A percentile compares a stretch with the other conserved stretches of the same genome.
Conservation (phyloP, 441 rosid species). For the Croton laevigatus region DNA sequence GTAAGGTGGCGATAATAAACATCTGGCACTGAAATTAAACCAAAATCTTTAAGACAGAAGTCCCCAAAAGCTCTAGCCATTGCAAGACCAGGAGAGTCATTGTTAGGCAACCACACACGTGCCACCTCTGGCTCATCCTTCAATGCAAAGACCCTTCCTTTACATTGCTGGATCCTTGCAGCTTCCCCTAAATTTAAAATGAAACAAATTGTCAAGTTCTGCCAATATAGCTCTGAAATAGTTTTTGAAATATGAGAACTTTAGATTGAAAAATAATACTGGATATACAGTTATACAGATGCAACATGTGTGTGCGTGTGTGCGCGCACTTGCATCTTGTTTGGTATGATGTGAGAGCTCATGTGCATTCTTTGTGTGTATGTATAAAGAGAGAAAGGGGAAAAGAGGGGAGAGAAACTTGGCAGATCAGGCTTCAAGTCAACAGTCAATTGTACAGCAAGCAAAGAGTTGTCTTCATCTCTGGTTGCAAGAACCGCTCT, state of each 20-base stretch:
- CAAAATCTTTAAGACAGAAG: slow-evolving; percentile 90
- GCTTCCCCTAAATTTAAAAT: slow-evolving; percentile 61
- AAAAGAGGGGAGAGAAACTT: slow-evolving; percentile 49
- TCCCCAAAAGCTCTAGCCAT: slow-evolving; percentile 99
- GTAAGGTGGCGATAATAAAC: slow-evolving; percentile 51
- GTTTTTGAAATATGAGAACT: background rate
- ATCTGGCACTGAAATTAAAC: slow-evolving; percentile 88
- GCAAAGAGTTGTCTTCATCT: slow-evolving; percentile 57
- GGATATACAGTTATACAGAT: background rate
- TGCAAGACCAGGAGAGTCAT: slow-evolving; percentile 92
- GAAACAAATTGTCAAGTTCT: slow-evolving; percentile 15
- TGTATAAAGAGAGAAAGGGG: slow-evolving; percentile 2
- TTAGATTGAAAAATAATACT: slow-evolving; percentile 4
- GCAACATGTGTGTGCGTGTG: background rate
- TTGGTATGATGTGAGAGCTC: background rate
- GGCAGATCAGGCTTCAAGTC: slow-evolving; percentile 98
- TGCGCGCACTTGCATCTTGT: background rate
- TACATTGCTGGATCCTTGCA: slow-evolving; percentile 77
- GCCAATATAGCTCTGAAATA: background rate
- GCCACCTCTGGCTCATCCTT: slow-evolving; percentile 92
- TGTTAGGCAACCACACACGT: slow-evolving; percentile 89
- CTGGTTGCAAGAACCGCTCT: slow-evolving; percentile 83
- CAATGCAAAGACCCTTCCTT: slow-evolving; percentile 89
- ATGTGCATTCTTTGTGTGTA: background rate
- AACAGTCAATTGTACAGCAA: slow-evolving; percentile 80